Conservation (phyloP, 2,329 filamentous ascomycete genomes). For the Cladosporium oxysporum region DNA sequence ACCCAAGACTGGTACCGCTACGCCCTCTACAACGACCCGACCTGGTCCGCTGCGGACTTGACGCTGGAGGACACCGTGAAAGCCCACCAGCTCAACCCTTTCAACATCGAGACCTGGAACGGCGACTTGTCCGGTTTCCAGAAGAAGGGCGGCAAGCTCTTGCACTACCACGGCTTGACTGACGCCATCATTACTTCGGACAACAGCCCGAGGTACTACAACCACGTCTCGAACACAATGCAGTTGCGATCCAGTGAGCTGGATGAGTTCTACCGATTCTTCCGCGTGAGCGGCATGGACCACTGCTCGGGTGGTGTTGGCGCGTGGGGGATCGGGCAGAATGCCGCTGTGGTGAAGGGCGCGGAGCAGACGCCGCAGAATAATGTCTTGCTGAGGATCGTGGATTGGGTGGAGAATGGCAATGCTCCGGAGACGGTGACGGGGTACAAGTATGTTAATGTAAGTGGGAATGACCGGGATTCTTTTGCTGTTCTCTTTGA, state of each 20-base stretch:
- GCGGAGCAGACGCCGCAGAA: slow-evolving; percentile 33
- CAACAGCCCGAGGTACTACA: slow-evolving; percentile 50
- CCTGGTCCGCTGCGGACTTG: slow-evolving; percentile 43
- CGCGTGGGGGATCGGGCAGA: slow-evolving; percentile 44
- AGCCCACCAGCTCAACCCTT: slow-evolving; percentile 38
- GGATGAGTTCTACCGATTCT: slow-evolving; percentile 56
- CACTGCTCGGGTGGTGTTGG: slow-evolving; percentile 53
- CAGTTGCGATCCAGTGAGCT: slow-evolving; percentile 49
- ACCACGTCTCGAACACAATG: slow-evolving; percentile 46
- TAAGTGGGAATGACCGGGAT: slow-evolving; percentile 28
- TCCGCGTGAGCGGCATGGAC: slow-evolving; percentile 52
- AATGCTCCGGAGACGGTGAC: slow-evolving; percentile 34
- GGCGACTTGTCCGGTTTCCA: slow-evolving; percentile 44
- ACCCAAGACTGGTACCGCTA: slow-evolving; percentile 52
- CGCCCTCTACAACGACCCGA: slow-evolving; percentile 48
- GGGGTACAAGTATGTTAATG: slow-evolving; percentile 47
- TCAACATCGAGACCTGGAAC: slow-evolving; percentile 44
- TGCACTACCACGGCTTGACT: slow-evolving; percentile 39
- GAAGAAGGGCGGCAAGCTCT: slow-evolving; percentile 46
- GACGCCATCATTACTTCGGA: slow-evolving; percentile 43
- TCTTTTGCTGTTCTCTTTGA: slow-evolving; percentile 30
- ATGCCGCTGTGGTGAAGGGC: slow-evolving; percentile 24
- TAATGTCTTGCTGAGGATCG: slow-evolving; percentile 52
- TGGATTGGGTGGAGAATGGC: slow-evolving; percentile 39
- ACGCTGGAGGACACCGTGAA: slow-evolving; percentile 41